A percentile compares a stretch with the other conserved stretches of the same genome.
These are phyloP conservation scores for Colletotrichum acutatum DNA, from an alignment of 2,329 filamentous ascomycete species.

Conservation along the genomic window DNA sequence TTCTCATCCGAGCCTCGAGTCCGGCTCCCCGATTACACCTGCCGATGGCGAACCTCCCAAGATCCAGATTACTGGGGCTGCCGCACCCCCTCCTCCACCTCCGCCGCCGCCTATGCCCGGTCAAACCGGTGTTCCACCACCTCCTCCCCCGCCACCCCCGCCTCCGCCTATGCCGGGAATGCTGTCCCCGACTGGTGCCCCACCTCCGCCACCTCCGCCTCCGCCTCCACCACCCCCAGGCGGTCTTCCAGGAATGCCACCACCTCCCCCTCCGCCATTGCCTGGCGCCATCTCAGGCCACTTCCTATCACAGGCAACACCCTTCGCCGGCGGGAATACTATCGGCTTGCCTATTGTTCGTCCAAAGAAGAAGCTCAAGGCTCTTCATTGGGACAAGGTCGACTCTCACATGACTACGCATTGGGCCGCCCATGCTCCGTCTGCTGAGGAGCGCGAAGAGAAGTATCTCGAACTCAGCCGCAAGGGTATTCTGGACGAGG, in stretches of 20 bases:
- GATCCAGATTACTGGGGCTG: constrained; percentile 64
- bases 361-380: constrained; percentile 99
- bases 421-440: constrained; percentile 88
- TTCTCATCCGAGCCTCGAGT: constrained; percentile 80
- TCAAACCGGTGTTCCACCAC: constrained; percentile 45
- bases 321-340: constrained; percentile 61
- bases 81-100: constrained; percentile 48
- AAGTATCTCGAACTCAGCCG: constrained; percentile 94
- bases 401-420: constrained; percentile 91
- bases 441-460: constrained; percentile 90
- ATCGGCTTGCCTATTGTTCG: constrained; percentile 82
- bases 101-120: constrained; percentile 49
- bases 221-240: constrained; percentile 57
- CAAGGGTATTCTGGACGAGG: constrained; percentile 96
- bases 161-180: constrained; percentile 60
- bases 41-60: constrained; percentile 70
- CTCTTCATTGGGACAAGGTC: constrained; percentile 98
- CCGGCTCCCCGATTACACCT: constrained; percentile 74
- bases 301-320: constrained; percentile 75
- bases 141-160: constrained; percentile 58
- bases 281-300: constrained; percentile 79
- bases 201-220: constrained; percentile 60
- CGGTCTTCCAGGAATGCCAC: constrained; percentile 61
- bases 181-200: constrained; percentile 46
- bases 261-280: constrained; percentile 55